phyloP scores from a whole-genome alignment of 208 protist species.

The Sergeia podlipaevii region DNA sequence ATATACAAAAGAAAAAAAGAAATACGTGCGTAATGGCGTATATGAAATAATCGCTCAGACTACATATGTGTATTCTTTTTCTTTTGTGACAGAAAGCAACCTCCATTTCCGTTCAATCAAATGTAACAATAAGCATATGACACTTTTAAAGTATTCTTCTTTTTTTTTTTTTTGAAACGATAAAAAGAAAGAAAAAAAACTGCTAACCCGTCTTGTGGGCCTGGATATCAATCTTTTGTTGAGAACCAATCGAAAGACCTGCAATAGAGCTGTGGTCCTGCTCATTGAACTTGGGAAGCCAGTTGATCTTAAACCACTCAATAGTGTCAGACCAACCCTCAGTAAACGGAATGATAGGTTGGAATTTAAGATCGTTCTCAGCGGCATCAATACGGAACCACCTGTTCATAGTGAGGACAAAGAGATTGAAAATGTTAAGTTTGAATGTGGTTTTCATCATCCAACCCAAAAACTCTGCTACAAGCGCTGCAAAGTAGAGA shows the following conservation, averaged over 20 bases:
- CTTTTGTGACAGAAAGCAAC: too few species aligned
- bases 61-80: too few species aligned
- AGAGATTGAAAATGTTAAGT: constrained; percentile 93
- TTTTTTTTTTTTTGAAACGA: not conserved
- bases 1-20: too few species aligned
- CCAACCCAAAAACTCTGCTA: constrained; percentile 68
- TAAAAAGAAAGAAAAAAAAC: not conserved
- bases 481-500: constrained; percentile 79
- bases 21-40: too few species aligned
- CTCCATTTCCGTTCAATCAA: too few species aligned
- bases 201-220: constrained; percentile 28
- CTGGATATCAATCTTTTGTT: constrained; percentile 91
- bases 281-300: constrained; percentile 82
- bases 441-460: constrained; percentile 85
- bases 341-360: constrained; percentile 85
- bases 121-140: too few species aligned
- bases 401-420: constrained; percentile 94
- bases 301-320: constrained; percentile 87
- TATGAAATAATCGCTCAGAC: too few species aligned
- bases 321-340: constrained; percentile 90
- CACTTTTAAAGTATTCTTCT: too few species aligned
- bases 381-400: constrained; percentile 93
- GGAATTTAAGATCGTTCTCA: constrained; percentile 81
- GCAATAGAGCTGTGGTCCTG: constrained; percentile 57
- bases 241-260: constrained; percentile 67